Percentiles rank a stretch among this genome's conserved stretches.
Evolutionary conservation across 2,329 filamentous ascomycete genomes (phyloP).

Genomic region (Xylaria arbuscula): DNA sequence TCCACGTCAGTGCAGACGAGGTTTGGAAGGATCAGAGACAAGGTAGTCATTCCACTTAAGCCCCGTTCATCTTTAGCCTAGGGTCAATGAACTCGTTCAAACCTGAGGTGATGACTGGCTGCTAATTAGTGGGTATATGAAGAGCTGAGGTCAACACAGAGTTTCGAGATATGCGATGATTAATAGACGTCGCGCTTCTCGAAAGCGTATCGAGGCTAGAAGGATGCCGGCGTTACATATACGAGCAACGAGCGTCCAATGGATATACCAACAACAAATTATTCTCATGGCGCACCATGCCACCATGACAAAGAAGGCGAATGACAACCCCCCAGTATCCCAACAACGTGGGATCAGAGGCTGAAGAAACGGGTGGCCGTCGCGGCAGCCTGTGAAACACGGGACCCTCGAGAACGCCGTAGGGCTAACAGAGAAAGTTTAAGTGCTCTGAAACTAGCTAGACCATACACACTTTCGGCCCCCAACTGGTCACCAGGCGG

Average conservation of each 20-base stretch:
- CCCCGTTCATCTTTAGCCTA: conserved; percentile 8
- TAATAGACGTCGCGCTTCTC: conserved; percentile 37
- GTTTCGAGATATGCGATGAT: not conserved
- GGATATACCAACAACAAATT: conserved; percentile 18
- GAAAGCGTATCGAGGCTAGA: conserved; percentile 37
- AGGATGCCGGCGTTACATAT: conserved; percentile 42
- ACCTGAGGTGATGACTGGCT: not conserved
- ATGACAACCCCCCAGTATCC: conserved; percentile 3
- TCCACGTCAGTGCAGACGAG: not conserved
- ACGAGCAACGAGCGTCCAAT: conserved; percentile 41
- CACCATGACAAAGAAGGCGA: conserved; percentile 6
- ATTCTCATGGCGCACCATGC: conserved; percentile 5
- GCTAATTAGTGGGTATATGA: conserved; percentile 10
- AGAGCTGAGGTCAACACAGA: not conserved
- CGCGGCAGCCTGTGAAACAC: conserved; percentile 32
- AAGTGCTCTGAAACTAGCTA: conserved; percentile 20
- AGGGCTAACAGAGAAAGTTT: conserved; percentile 24
- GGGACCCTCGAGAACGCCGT: conserved; percentile 11
- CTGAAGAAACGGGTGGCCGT: conserved; percentile 25
- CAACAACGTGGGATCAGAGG: conserved; percentile 29
- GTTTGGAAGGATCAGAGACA: not conserved
- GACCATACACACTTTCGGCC: conserved; percentile 17
- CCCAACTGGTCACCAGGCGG: conserved; percentile 26
- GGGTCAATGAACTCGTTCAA: not conserved
- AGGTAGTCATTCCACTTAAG: not conserved